These are phyloP conservation scores for Gracilaria caudata DNA, from an alignment of 23 red algal genomes.

Conservation along the genomic window DNA sequence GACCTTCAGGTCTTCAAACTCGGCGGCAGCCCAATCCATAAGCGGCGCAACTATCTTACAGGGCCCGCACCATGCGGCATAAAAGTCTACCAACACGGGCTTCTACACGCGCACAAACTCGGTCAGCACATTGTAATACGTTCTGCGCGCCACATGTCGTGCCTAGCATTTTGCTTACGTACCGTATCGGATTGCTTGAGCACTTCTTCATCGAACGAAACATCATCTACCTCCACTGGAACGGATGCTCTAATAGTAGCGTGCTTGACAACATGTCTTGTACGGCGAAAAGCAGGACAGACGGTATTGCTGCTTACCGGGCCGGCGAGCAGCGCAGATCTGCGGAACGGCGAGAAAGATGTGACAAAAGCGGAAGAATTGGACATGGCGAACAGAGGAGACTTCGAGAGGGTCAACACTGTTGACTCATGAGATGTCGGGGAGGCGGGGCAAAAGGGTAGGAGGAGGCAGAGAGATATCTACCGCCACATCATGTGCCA, in stretches of 20 bases:
- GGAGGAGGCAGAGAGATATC: neutral
- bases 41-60: constrained; percentile 94
- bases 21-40: constrained; percentile 93
- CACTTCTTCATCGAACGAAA: constrained; percentile 7
- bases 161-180: neutral
- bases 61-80: constrained; percentile 96
- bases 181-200: constrained; percentile 28
- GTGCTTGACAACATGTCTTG: neutral
- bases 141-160: neutral
- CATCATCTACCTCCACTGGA: constrained; percentile 4
- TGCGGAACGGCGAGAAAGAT: neutral
- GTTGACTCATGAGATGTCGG: too few relatives aligned
- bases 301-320: neutral
- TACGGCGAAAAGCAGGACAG: neutral
- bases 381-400: neutral
- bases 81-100: constrained; percentile 95
- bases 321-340: neutral
- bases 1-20: constrained; percentile 84
- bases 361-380: neutral
- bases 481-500: too few relatives aligned
- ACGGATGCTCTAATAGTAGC: neutral
- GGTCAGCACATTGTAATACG: neutral
- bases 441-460: too few relatives aligned
- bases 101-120: neutral
- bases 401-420: too few relatives aligned